phyloP scores from a whole-genome alignment of 495 filamentous ascomycete genomes.

The Hypoxylon rickii region DNA sequence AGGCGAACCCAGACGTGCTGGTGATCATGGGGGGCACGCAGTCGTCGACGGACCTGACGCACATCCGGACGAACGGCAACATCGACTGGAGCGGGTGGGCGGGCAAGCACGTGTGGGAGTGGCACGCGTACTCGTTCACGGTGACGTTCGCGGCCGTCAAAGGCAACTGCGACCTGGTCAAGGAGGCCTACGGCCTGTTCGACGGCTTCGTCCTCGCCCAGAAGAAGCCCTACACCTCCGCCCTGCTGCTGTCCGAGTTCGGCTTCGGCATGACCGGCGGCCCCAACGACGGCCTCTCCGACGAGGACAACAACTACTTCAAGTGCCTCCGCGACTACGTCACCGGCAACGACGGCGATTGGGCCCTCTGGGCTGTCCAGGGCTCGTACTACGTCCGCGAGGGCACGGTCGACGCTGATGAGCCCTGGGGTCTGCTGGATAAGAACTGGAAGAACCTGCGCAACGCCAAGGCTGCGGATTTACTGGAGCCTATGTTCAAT shows the following conservation, averaged over 20 bases:
- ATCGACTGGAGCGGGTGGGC: slow-evolving; percentile 48
- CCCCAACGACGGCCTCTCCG: slow-evolving; percentile 37
- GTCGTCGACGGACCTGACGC: slow-evolving; percentile 49
- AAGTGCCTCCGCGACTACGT: slow-evolving; percentile 51
- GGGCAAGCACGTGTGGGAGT: slow-evolving; percentile 57
- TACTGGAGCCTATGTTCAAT: slow-evolving; percentile 47
- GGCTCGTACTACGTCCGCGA: slow-evolving; percentile 56
- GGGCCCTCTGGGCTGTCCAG: slow-evolving; percentile 55
- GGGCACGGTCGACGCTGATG: slow-evolving; percentile 47
- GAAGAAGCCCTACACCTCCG: slow-evolving; percentile 46
- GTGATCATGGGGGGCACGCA: slow-evolving; percentile 53
- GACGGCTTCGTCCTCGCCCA: slow-evolving; percentile 52
- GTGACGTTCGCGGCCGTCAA: slow-evolving; percentile 46
- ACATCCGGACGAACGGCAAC: slow-evolving; percentile 38
- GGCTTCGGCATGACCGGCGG: slow-evolving; percentile 53
- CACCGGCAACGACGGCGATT: slow-evolving; percentile 53
- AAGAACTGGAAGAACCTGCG: slow-evolving; percentile 51
- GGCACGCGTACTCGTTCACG: slow-evolving; percentile 56
- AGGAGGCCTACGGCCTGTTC: slow-evolving; percentile 46
- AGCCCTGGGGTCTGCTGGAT: slow-evolving; percentile 50
- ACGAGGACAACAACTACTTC: slow-evolving; percentile 45
- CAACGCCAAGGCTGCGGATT: slow-evolving; percentile 43
- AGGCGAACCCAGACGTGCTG: slow-evolving; percentile 48
- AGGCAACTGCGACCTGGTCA: slow-evolving; percentile 44
- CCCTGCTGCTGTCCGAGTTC: slow-evolving; percentile 56